A percentile compares a stretch with the other conserved stretches of the same genome.
These are phyloP conservation scores for Chlorencoelia australis DNA, from an alignment of 2,329 filamentous ascomycete genomes.

Conservation along the genomic window DNA sequence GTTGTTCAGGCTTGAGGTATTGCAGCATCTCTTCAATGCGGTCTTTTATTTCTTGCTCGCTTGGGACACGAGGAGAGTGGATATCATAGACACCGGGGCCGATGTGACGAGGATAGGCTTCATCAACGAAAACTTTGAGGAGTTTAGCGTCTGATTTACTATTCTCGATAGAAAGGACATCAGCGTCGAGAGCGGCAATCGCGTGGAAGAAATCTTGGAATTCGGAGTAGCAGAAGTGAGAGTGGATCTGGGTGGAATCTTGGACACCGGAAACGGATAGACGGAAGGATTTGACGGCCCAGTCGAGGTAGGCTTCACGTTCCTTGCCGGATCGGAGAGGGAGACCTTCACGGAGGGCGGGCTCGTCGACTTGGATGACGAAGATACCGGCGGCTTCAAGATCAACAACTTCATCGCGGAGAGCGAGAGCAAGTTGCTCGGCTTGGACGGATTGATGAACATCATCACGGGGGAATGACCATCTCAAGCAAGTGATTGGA, in stretches of 20 bases:
- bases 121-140: conserved; percentile 95
- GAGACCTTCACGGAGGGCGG: conserved; percentile 97
- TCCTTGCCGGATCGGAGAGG: conserved; percentile 89
- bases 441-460: conserved; percentile 98
- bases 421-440: conserved; percentile 94
- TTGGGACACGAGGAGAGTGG: conserved; percentile 95
- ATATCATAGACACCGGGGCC: conserved; percentile 99
- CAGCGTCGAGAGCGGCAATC: conserved; percentile 93
- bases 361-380: conserved; percentile 99
- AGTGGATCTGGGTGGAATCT: conserved; percentile 98
- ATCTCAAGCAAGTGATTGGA: conserved; percentile 95
- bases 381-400: conserved; percentile 93
- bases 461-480: conserved; percentile 99
- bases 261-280: conserved; percentile 87
- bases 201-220: conserved; percentile 99
- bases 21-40: conserved; percentile 96
- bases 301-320: conserved; percentile 92
- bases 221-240: conserved; percentile 99
- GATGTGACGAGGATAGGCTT: conserved; percentile 95
- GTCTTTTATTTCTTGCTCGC: conserved; percentile 96
- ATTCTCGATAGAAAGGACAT: conserved; percentile 99
- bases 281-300: conserved; percentile 97
- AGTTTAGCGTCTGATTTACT: conserved; percentile 99
- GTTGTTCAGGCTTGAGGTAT: conserved; percentile 95
- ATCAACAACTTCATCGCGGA: conserved; percentile 96